Base-by-base conservation (phyloP, 2,329 filamentous ascomycete genomes). In the Ceratocystis cubensis region DNA sequence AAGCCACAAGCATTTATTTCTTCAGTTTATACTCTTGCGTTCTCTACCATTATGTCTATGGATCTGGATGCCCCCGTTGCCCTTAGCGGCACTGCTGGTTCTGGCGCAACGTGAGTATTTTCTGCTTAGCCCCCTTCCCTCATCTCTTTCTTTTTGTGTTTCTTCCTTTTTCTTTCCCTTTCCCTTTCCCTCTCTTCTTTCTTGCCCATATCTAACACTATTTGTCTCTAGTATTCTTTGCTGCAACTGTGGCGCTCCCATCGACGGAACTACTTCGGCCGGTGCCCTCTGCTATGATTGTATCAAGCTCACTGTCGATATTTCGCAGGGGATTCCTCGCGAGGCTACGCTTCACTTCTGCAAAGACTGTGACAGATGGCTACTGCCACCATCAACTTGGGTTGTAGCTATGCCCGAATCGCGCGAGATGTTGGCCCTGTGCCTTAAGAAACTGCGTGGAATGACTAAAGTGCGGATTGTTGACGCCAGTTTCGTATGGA, bases 401-500 rank as follows among this genome's bases (percentile, higher is more conserved):
- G 82, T 96, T 66, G 85, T 88, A 61, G 94, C 94, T 25, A 77
- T 83, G 22, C 90, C 84, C 66, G 94, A 99, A 77, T 96, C 91
- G 56, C 86, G 92, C 77, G 94, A 99, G 78, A 82, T 99, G 67
- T 82, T 99, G 65, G 92, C 94, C 5, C 79, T 99, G 61, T 99
- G 94, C 76, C 80, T 99, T 70, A 87, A 91, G 74, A 95, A 94
- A 76, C 78, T 99, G 70, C 82, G 89, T 70, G 92, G 92, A 37
- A 78, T 99, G 70, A 85, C 87, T 75, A 96, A 94, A 79, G 89
- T 96, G 71, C 84, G 94, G 69, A 94, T 99, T 73, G 92, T 96
- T 73, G 94, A 99, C 75, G 94, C 94, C 61, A 89, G 86, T 72
- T 99, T 97, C 74, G 89, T 97, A 74, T 99, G 94, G 94, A 99